Evolutionary conservation across 164 flowering plant genomes (phyloP), one percentile per base, ranked within the genome.

Genomic region (Chimonanthus salicifolius): DNA sequence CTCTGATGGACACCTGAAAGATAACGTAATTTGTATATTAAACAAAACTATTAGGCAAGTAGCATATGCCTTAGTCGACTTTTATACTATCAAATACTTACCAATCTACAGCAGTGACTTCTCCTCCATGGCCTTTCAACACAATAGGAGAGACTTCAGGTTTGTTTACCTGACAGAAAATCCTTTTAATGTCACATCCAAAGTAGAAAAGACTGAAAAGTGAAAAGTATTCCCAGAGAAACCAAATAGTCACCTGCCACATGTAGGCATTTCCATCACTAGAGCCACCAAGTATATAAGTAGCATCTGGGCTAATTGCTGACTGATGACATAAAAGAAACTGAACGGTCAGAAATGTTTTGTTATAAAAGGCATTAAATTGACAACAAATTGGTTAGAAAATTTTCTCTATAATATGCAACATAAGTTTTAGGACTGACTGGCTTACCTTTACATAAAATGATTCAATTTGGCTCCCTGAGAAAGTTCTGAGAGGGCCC

Each of bases 71-170:
- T 69, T 7, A 47, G 69, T 51, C 6, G 5, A 15, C 4, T 71
- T 63, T 18, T 49, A 7, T 51, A 65, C 47, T 54, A 16, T n/a
- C 4, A 58, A 70, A 72, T 47, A 16, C 48, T 45, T 89, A 94
- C 98, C 98, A 96, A 77, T 86, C 89, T 51, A 96, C 94, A 51
- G 99, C 89, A 68, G 95, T 90, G 74, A 92, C 97, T 87, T 96
- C 98, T 77, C 90, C 91, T 44, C 87, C 88, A 72, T 96, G 99
- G 64, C 89, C 84, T 79, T 80, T 82, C 81, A 96, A 79, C 68
- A 9, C 74, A 20, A 85, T 71, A 8, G 98, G 98, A 81, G 80
- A 87, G 4, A n/a, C 77, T 33, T 83, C 74, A 68, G 97, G 94
- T 74, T 82, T 88, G 70, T 85, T 80, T 73, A 96, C 92, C 98